Percentiles rank a stretch among this genome's conserved stretches.
Evolutionary conservation across 768 basidiomycete species (phyloP).

Genomic region (Amanita polypyramis): DNA sequence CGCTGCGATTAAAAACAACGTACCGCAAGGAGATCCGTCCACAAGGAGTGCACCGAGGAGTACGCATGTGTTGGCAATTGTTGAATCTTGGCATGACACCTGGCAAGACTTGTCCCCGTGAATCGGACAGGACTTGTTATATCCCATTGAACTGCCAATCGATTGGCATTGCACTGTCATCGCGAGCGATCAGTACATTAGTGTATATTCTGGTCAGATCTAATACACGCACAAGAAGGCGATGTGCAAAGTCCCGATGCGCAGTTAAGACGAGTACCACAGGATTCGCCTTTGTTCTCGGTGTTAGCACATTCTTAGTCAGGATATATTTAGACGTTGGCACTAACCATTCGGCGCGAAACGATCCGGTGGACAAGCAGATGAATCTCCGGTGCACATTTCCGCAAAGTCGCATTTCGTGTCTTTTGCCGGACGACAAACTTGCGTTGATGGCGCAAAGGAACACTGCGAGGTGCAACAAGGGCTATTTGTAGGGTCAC

Average conservation of each 20-base stretch:
- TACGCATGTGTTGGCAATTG: slow-evolving; percentile 47
- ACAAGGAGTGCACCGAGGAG: slow-evolving; percentile 60
- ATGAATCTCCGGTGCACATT: slow-evolving; percentile 65
- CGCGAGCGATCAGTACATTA: slow-evolving; percentile 11
- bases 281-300: slow-evolving; percentile 40
- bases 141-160: slow-evolving; percentile 61
- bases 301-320: neutral
- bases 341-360: slow-evolving; percentile 51
- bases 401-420: slow-evolving; percentile 59
- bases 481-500: slow-evolving; percentile 65
- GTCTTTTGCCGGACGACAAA: slow-evolving; percentile 66
- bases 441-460: slow-evolving; percentile 55
- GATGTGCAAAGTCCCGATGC: slow-evolving; percentile 77
- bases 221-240: slow-evolving; percentile 36
- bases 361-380: slow-evolving; percentile 59
- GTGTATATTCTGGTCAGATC: slow-evolving; percentile 6
- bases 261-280: slow-evolving; percentile 63
- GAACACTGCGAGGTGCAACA: slow-evolving; percentile 67
- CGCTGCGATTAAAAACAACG: neutral
- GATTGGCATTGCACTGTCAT: slow-evolving; percentile 61
- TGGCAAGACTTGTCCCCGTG: slow-evolving; percentile 58
- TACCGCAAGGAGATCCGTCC: slow-evolving; percentile 80
- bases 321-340: slow-evolving; percentile 3
- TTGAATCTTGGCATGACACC: slow-evolving; percentile 74
- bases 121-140: slow-evolving; percentile 56